These are phyloP conservation scores for Xylaria curta DNA, from an alignment of 495 filamentous ascomycete species.

Conservation along the genomic window DNA sequence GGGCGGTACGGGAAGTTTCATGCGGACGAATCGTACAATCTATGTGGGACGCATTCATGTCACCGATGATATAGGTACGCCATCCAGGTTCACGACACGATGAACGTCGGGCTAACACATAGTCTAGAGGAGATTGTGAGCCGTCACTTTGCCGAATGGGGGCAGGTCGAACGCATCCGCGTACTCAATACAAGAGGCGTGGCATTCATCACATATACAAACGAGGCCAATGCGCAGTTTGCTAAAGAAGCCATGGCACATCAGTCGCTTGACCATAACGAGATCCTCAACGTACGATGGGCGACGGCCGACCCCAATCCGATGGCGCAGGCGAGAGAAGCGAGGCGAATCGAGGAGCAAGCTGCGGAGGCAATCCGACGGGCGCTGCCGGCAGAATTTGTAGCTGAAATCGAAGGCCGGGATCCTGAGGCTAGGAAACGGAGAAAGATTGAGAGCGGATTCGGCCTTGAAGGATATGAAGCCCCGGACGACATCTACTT, in stretches of 20 bases:
- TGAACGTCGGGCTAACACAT: conserved; percentile 1
- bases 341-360: conserved; percentile 89
- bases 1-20: conserved; percentile 92
- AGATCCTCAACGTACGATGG: conserved; percentile 96
- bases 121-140: conserved; percentile 85
- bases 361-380: conserved; percentile 94
- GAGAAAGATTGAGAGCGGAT: conserved; percentile 87
- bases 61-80: conserved; percentile 80
- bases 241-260: conserved; percentile 86
- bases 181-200: conserved; percentile 93
- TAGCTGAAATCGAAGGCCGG: conserved; percentile 91
- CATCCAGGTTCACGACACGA: neutral
- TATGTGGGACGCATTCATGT: conserved; percentile 95
- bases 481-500: conserved; percentile 95
- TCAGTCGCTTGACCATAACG: conserved; percentile 84
- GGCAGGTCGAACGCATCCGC: conserved; percentile 83
- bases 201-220: conserved; percentile 78
- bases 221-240: conserved; percentile 87
- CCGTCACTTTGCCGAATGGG: conserved; percentile 93
- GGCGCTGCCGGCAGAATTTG: conserved; percentile 89
- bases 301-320: conserved; percentile 97
- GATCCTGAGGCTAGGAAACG: conserved; percentile 85
- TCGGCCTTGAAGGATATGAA: conserved; percentile 90
- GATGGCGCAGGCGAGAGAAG: conserved; percentile 91
- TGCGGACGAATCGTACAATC: conserved; percentile 88